phyloP scores from a whole-genome alignment of 2,329 filamentous ascomycete genomes.

The Apiospora phragmitis region DNA sequence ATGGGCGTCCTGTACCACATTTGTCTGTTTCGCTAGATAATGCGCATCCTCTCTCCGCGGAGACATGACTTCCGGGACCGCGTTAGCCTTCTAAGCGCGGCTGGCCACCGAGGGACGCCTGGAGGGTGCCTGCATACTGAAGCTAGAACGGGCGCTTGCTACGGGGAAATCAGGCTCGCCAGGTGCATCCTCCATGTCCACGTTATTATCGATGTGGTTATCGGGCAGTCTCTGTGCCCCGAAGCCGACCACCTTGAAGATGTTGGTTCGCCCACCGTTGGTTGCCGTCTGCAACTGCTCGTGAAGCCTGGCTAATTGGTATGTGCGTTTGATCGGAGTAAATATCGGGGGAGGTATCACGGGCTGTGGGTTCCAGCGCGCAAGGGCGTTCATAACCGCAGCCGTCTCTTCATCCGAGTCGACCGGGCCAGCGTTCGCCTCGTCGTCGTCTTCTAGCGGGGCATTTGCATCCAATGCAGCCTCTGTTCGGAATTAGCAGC shows the following conservation, averaged over 20 bases:
- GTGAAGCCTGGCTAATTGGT: constrained; percentile 62
- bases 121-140: constrained; percentile 43
- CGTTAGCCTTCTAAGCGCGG: constrained; percentile 39
- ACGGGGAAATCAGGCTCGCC: constrained; percentile 55
- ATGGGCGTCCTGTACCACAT: neutral
- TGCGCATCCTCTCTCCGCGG: neutral
- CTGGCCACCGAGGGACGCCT: constrained; percentile 48
- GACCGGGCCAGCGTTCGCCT: constrained; percentile 75
- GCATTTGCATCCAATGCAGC: constrained; percentile 94
- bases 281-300: constrained; percentile 68
- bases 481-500: constrained; percentile 55
- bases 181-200: constrained; percentile 55
- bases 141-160: constrained; percentile 43
- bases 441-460: constrained; percentile 82
- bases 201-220: constrained; percentile 43
- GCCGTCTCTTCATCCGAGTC: constrained; percentile 96
- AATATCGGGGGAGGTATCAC: constrained; percentile 67
- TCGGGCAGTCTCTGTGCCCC: constrained; percentile 56
- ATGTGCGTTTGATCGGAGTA: constrained; percentile 62
- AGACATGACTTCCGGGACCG: neutral
- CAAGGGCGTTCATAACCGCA: constrained; percentile 79
- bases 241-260: constrained; percentile 60
- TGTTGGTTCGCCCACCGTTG: constrained; percentile 65
- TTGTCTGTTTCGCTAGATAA: neutral
- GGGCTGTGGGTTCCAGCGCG: constrained; percentile 76